Percentiles rank a stretch among this genome's conserved stretches.
Evolutionary conservation across 129 eudicot species (phyloP).

Genomic region (Calendula officinalis): DNA sequence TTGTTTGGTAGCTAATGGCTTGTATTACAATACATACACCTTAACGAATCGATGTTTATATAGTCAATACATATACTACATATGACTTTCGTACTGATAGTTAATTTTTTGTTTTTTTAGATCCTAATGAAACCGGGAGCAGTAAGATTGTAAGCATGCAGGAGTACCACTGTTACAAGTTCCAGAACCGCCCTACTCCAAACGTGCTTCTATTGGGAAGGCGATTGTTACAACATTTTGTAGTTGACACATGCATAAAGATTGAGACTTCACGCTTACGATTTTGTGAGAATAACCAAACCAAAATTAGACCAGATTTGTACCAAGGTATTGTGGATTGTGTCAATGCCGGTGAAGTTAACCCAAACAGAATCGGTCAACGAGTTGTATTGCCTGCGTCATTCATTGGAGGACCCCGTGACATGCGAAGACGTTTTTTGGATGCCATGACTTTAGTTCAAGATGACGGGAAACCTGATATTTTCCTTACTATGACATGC

Average conservation of each 20-base stretch:
- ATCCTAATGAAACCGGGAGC: too few species aligned
- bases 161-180: too few species aligned
- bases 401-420: slow-evolving; percentile 36
- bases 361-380: slow-evolving; percentile 14
- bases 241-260: slow-evolving; percentile 25
- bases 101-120: too few species aligned
- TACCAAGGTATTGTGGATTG: slow-evolving; percentile 26
- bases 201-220: slow-evolving; percentile 2
- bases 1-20: too few species aligned
- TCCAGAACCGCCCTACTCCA: too few species aligned
- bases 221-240: slow-evolving; percentile 19
- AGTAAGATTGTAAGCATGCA: too few species aligned
- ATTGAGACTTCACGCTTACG: slow-evolving; percentile 19
- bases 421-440: slow-evolving; percentile 22
- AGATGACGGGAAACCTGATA: slow-evolving; percentile 25
- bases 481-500: slow-evolving; percentile 42
- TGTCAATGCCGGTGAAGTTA: neutral
- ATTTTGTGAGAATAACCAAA: neutral
- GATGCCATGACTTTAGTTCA: slow-evolving; percentile 32
- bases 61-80: too few species aligned
- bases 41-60: too few species aligned
- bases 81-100: too few species aligned
- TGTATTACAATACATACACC: too few species aligned
- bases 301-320: slow-evolving; percentile 5
- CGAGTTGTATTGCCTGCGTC: slow-evolving; percentile 26